Percentiles rank a stretch among this genome's conserved stretches.
These are phyloP conservation scores for Psilocybe cubensis DNA, from an alignment of 768 basidiomycete species.

Conservation along the genomic window DNA sequence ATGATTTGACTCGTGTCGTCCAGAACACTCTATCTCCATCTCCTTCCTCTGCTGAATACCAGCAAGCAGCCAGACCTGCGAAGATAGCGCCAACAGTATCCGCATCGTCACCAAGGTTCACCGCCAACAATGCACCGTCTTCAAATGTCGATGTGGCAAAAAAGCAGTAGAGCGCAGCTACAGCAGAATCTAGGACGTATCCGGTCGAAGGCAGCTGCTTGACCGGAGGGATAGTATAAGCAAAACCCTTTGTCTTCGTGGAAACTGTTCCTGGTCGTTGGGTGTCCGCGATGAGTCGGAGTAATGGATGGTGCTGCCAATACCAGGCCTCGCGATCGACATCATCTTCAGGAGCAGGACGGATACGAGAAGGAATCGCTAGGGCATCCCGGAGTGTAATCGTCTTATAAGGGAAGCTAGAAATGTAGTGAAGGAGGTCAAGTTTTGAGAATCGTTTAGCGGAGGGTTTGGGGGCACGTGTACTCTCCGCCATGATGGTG, in stretches of 20 bases:
- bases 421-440: conserved; percentile 40
- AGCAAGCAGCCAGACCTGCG: conserved; percentile 47
- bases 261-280: conserved; percentile 14
- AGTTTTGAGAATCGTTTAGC: conserved; percentile 36
- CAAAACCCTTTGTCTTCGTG: conserved; percentile 15
- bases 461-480: conserved; percentile 2
- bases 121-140: conserved; percentile 46
- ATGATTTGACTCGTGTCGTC: conserved; percentile 38
- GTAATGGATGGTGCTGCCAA: conserved; percentile 37
- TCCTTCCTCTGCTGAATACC: conserved; percentile 37
- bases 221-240: conserved; percentile 33
- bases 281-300: conserved; percentile 36
- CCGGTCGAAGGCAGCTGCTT: conserved; percentile 39
- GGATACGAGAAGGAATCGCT: conserved; percentile 27
- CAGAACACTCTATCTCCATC: conserved; percentile 34
- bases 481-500: conserved; percentile 34
- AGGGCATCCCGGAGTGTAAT: conserved; percentile 34
- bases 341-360: conserved; percentile 17
- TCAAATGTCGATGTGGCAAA: conserved; percentile 46
- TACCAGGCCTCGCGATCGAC: conserved; percentile 37
- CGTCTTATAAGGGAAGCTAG: conserved; percentile 39
- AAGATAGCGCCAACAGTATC: conserved; percentile 51
- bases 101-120: conserved; percentile 47
- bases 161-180: conserved; percentile 50
- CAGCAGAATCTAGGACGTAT: conserved; percentile 42